Conservation (phyloP, 2,329 filamentous ascomycete genomes). For the Phyllosticta paracitricarpa region DNA sequence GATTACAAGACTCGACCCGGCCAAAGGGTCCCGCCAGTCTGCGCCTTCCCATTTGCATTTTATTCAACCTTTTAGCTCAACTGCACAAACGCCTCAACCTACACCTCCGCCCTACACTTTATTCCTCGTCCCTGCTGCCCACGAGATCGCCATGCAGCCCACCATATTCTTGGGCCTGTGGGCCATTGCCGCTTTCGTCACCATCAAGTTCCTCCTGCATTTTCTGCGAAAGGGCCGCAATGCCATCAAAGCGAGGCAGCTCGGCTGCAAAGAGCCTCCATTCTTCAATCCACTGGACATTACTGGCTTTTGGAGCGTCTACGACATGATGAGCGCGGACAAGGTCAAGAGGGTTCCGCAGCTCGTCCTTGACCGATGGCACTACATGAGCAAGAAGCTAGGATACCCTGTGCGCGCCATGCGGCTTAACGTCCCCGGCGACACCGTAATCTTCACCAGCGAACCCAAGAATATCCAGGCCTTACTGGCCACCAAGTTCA, state of each 20-base stretch:
- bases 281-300: constrained; percentile 39
- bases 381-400: constrained; percentile 15
- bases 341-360: constrained; percentile 26
- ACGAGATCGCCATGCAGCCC: constrained; percentile 16
- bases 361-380: constrained; percentile 17
- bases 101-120: neutral
- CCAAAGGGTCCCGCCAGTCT: neutral
- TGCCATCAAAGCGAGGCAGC: constrained; percentile 28
- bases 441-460: constrained; percentile 31
- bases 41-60: neutral
- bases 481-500: constrained; percentile 35
- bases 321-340: constrained; percentile 28
- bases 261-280: constrained; percentile 37
- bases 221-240: constrained; percentile 20
- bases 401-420: constrained; percentile 19
- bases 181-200: constrained; percentile 22
- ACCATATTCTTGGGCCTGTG: constrained; percentile 20
- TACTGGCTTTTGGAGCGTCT: constrained; percentile 43
- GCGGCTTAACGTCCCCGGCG: constrained; percentile 30
- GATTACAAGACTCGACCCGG: neutral
- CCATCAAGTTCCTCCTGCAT: neutral
- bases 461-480: constrained; percentile 41
- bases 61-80: neutral
- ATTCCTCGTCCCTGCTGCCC: neutral
- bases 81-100: neutral